Evolutionary conservation across 768 basidiomycete genomes (phyloP).

Genomic region (Tephrocybe sp.): DNA sequence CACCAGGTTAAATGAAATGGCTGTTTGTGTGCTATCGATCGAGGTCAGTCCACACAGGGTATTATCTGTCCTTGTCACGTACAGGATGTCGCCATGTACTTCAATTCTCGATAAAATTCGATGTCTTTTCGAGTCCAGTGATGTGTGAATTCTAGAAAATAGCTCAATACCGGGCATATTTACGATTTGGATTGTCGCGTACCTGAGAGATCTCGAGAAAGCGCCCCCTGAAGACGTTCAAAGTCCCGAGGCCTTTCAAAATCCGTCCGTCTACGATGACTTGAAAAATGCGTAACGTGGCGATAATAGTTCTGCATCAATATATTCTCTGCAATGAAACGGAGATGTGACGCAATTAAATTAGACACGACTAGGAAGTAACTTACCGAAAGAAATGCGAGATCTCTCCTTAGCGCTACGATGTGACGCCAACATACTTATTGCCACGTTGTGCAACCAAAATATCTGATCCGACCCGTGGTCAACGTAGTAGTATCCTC

Average conservation of each 20-base stretch:
- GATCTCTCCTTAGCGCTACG: neutral
- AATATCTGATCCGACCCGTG: neutral
- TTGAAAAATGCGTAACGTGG: neutral
- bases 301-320: conserved; percentile 1
- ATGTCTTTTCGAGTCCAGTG: neutral
- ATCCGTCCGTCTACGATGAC: neutral
- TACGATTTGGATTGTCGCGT: neutral
- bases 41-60: neutral
- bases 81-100: neutral
- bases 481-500: neutral
- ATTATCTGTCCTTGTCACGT: neutral
- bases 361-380: no score
- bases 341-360: neutral
- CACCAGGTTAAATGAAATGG: neutral
- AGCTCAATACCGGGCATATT: neutral
- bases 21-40: neutral
- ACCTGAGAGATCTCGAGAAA: neutral
- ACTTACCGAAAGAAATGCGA: neutral
- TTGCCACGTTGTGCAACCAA: neutral
- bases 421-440: neutral
- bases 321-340: neutral
- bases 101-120: neutral
- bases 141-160: neutral
- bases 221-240: neutral
- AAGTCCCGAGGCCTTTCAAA: neutral